Conservation (phyloP, 306 rosid genomes). For the Parietaria judaica region DNA sequence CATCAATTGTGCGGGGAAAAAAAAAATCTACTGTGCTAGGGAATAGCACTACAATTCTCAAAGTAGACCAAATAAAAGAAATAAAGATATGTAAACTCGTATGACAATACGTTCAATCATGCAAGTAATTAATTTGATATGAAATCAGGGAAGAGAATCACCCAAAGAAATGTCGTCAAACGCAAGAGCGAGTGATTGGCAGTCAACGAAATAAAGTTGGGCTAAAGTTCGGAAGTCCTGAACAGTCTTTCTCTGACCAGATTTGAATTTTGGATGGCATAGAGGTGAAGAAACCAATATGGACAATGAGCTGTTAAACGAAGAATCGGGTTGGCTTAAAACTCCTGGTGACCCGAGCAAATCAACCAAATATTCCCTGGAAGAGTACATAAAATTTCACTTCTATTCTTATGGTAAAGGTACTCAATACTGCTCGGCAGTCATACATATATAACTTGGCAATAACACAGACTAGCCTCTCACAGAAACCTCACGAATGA, state of each 20-base stretch:
- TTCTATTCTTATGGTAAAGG: background rate
- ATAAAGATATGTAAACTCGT: background rate
- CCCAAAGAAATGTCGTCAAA: slow-evolving; percentile 9
- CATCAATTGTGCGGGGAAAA: too few species aligned
- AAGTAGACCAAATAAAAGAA: background rate
- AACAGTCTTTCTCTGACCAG: background rate
- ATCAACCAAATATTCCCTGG: slow-evolving; percentile 17
- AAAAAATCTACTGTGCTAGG: too few species aligned
- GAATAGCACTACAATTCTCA: too few species aligned
- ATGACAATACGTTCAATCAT: too few species aligned
- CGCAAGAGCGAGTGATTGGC: slow-evolving; percentile 11
- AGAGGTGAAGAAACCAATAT: slow-evolving; percentile 10
- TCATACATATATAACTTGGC: background rate
- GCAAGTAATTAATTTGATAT: too few species aligned
- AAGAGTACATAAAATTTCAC: slow-evolving; percentile 2
- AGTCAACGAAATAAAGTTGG: slow-evolving; percentile 9
- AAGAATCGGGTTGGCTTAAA: slow-evolving; percentile 15
- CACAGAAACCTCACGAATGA: background rate
- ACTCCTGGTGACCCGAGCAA: slow-evolving; percentile 10
- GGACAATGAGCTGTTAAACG: slow-evolving; percentile 7
- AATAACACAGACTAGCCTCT: background rate
- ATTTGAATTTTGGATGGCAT: slow-evolving; percentile 13
- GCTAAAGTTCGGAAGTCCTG: slow-evolving; percentile 3
- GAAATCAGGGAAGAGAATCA: background rate
- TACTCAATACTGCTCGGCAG: background rate